These are phyloP conservation scores for Castanopsis chinensis DNA, from an alignment of 306 rosid genomes.

Conservation along the genomic window DNA sequence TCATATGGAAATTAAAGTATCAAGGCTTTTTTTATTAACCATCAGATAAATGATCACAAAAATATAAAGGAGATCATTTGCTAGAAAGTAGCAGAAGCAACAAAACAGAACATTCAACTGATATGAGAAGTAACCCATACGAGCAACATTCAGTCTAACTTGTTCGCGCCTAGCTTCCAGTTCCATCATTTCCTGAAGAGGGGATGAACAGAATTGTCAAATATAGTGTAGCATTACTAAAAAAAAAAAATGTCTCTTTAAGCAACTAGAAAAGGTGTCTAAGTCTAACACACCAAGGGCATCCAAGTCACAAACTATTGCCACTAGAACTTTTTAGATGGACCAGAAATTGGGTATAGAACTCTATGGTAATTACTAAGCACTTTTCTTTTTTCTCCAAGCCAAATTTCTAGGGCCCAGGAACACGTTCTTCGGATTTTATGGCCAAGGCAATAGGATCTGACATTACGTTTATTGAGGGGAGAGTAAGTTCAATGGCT, in stretches of 20 bases:
- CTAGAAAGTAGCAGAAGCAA: conserved; percentile 23
- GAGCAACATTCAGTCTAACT: conserved; percentile 75
- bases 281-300: background rate
- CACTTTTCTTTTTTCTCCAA: background rate
- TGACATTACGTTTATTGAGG: background rate
- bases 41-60: conserved; percentile 8
- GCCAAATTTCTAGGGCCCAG: background rate
- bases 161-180: conserved; percentile 87
- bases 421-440: background rate
- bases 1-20: background rate
- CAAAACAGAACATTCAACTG: conserved; percentile 4
- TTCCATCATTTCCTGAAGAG: conserved; percentile 70
- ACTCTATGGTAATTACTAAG: background rate
- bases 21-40: conserved; percentile 9
- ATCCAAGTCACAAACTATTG: background rate
- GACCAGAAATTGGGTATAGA: background rate
- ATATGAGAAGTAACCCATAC: conserved; percentile 50
- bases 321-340: background rate
- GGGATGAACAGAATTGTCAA: conserved; percentile 23
- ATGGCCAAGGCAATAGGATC: background rate
- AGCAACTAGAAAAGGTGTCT: background rate
- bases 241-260: background rate
- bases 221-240: background rate
- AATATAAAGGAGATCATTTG: background rate
- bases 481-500: background rate